phyloP scores from a whole-genome alignment of 1,139 yeast genomes.

The Suhomyces taliae region DNA sequence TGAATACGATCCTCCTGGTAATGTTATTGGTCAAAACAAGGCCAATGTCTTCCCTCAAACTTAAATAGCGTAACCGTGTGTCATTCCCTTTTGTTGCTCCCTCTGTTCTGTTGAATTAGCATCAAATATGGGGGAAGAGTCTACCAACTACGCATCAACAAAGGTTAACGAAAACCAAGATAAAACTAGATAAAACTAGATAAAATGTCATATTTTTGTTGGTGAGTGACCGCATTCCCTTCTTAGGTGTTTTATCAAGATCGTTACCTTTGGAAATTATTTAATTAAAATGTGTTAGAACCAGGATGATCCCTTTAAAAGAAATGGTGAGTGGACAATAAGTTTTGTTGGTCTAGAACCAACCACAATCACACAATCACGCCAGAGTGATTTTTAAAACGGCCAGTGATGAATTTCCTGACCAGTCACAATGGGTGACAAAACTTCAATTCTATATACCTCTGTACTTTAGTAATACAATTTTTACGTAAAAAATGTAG shows the following conservation, averaged over 20 bases:
- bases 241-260: background rate
- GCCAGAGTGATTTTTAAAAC: too few species aligned
- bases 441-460: background rate
- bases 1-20: constrained; percentile 27
- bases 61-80: background rate
- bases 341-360: too few species aligned
- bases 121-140: background rate
- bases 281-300: too few species aligned
- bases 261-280: background rate
- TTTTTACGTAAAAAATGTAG: background rate
- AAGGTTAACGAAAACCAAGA: too few species aligned
- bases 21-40: constrained; percentile 18
- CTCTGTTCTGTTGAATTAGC: background rate
- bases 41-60: constrained; percentile 18
- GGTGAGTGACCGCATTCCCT: background rate
- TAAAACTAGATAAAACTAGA: background rate
- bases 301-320: too few species aligned
- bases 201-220: background rate
- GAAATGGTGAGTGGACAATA: too few species aligned
- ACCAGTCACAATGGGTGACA: too few species aligned
- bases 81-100: background rate
- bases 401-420: too few species aligned
- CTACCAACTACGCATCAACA: background rate
- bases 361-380: too few species aligned
- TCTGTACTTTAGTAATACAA: background rate